Evolutionary conservation across 2,329 filamentous ascomycete genomes (phyloP), one percentile per base, ranked within the genome.

Genomic region (Beauveria australis): DNA sequence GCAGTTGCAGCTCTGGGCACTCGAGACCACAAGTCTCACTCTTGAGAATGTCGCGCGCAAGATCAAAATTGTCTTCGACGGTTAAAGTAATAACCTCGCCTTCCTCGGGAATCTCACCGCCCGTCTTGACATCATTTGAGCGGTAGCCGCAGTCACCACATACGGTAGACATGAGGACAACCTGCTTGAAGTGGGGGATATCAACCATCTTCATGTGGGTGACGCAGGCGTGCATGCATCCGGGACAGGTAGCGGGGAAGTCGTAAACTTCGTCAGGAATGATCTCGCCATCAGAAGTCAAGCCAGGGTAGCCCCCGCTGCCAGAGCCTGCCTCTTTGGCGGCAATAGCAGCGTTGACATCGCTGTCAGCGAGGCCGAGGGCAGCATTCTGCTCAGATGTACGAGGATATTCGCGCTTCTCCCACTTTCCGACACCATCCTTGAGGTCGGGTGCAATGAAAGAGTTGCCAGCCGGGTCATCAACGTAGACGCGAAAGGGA

Each of bases 161-260:
- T 30, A 91, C 87, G 2, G 93, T 97, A 67, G 88, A 92, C 90
- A 96, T 97, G 68, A 99, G 81, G 46, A 97, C 87, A 3, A 99
- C 94, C 71, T 97, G 91, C 77, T 97, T 96, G 79, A 99, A 99
- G 76, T 96, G 89, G 1, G 94, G 94, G 64, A 99, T 97, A 69
- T 96, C 91, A 61, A 97, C 91, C 88, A 96, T 96, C 79, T 97
- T 96, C 91, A 97, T 97, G 75, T 96, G 92, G 10, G 95, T 96
- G 4, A 86, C 86, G 76, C 92, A 97, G 5, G 85, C 78, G 74
- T 89, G 89, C 70, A 87, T 87, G 79, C 94, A 99, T 63, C 91
- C 93, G 0, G 94, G 94, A 74, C 94, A 99, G 61, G 86, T 89
- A 7, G 92, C 88, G 3, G 93, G 93, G 76, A 99, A 94, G 62